A percentile compares a stretch with the other conserved stretches of the same genome.
Conservation (phyloP, 768 basidiomycete genomes). For the Dentipellis sp. region DNA sequence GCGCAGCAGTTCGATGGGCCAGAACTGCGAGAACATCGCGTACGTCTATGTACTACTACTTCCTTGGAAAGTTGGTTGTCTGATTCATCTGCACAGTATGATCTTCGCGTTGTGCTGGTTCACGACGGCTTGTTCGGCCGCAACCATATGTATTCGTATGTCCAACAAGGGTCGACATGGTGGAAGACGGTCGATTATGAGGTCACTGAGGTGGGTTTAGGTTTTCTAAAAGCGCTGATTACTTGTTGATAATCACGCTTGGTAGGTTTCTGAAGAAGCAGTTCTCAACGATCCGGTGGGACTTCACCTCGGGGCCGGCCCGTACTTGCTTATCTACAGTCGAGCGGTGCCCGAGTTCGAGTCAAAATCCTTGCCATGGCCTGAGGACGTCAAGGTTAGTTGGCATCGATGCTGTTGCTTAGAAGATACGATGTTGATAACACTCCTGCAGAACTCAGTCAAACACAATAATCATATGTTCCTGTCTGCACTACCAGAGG, state of each 20-base stretch:
- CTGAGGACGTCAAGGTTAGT: constrained; percentile 23
- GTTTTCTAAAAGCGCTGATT: neutral
- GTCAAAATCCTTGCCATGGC: constrained; percentile 20
- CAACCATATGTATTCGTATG: constrained; percentile 72
- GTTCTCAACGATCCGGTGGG: constrained; percentile 65
- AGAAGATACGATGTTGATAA: too few relatives aligned
- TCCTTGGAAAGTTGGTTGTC: neutral
- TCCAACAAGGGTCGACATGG: constrained; percentile 60
- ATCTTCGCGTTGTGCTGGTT: constrained; percentile 68
- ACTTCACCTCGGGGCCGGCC: constrained; percentile 67
- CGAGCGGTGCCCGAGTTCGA: constrained; percentile 21
- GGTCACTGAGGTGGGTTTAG: constrained; percentile 47
- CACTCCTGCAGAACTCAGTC: constrained; percentile 23
- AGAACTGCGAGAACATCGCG: constrained; percentile 55
- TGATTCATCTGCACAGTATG: constrained; percentile 43
- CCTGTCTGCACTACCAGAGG: constrained; percentile 20
- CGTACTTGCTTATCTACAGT: constrained; percentile 69
- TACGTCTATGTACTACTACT: constrained; percentile 19
- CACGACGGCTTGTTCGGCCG: constrained; percentile 74
- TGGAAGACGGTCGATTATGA: constrained; percentile 73
- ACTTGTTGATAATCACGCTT: neutral
- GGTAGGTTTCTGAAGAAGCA: constrained; percentile 59
- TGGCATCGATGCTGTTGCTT: too few relatives aligned
- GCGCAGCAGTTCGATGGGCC: constrained; percentile 47
- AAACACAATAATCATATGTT: constrained; percentile 28